phyloP scores from a whole-genome alignment of 352 stramenopile species.

The Pythium periplocum region DNA sequence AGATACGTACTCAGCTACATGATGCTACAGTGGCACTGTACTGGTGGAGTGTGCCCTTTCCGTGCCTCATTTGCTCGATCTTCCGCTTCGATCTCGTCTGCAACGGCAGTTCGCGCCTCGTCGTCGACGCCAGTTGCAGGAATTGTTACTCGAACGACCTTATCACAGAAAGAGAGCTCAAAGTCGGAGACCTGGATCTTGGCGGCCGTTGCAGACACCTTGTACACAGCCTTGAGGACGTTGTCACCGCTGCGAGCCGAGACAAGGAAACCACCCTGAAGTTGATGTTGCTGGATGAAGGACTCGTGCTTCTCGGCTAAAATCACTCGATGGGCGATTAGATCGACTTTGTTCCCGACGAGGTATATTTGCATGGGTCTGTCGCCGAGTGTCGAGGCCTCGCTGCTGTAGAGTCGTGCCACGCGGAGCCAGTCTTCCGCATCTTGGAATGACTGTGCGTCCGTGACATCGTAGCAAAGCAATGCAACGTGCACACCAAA shows the following conservation, averaged over 20 bases:
- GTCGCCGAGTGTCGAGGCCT: constrained; percentile 20
- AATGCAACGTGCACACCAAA: constrained; percentile 74
- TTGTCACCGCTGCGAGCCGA: constrained; percentile 83
- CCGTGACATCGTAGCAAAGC: constrained; percentile 85
- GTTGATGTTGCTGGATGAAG: constrained; percentile 57
- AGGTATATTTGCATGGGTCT: constrained; percentile 56
- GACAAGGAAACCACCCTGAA: constrained; percentile 73
- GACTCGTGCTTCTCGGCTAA: constrained; percentile 61
- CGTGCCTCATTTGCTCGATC: constrained; percentile 45
- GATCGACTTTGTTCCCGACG: constrained; percentile 86
- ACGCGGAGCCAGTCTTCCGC: constrained; percentile 73
- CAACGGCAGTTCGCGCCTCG: constrained; percentile 58
- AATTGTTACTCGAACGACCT: constrained; percentile 54
- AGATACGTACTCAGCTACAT: constrained; percentile 27
- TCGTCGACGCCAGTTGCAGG: constrained; percentile 20
- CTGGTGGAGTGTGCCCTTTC: constrained; percentile 22
- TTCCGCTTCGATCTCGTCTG: constrained; percentile 76
- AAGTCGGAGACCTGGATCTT: constrained; percentile 73
- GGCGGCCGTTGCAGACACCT: constrained; percentile 55
- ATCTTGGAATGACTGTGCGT: constrained; percentile 78
- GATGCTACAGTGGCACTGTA: constrained; percentile 13
- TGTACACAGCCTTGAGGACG: constrained; percentile 76
- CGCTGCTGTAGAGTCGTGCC: constrained; percentile 16
- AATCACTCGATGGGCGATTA: constrained; percentile 72
- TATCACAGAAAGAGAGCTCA: constrained; percentile 78